phyloP scores from a whole-genome alignment of 371 early-diverging fungal genomes.

The Phascolomyces articulosus region DNA sequence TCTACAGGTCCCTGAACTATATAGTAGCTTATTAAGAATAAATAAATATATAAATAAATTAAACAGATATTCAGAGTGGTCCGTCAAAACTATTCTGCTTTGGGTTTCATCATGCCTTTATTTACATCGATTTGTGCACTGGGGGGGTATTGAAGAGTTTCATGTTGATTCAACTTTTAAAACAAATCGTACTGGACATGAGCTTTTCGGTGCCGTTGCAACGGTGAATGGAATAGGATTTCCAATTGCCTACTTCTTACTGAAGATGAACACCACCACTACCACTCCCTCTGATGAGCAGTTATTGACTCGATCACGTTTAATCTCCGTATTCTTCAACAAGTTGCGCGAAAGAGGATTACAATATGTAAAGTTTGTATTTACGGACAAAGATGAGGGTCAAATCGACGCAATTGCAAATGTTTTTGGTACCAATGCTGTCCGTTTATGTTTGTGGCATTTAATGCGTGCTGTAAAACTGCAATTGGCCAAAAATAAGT shows the following conservation, averaged over 20 bases:
- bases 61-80: background rate
- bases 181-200: constrained; percentile 4
- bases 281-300: background rate
- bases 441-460: background rate
- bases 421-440: background rate
- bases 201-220: constrained; percentile 1
- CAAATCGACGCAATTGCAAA: background rate
- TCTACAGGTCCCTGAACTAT: background rate
- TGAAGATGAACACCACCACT: background rate
- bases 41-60: background rate
- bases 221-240: background rate
- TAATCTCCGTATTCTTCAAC: background rate
- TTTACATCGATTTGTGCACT: background rate
- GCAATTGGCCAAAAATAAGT: background rate
- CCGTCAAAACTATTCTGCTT: background rate
- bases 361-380: background rate
- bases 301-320: background rate
- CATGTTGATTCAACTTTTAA: constrained; percentile 5
- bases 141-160: constrained; percentile 1
- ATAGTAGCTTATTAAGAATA: background rate
- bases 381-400: background rate
- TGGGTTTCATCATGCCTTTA: constrained; percentile 3
- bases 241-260: constrained; percentile 3
- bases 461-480: background rate
- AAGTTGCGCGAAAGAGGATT: background rate